Percentiles rank a stretch among this genome's conserved stretches.
phyloP scores from a whole-genome alignment of 2,329 filamentous ascomycete genomes.

The Colletotrichum graminicola region DNA sequence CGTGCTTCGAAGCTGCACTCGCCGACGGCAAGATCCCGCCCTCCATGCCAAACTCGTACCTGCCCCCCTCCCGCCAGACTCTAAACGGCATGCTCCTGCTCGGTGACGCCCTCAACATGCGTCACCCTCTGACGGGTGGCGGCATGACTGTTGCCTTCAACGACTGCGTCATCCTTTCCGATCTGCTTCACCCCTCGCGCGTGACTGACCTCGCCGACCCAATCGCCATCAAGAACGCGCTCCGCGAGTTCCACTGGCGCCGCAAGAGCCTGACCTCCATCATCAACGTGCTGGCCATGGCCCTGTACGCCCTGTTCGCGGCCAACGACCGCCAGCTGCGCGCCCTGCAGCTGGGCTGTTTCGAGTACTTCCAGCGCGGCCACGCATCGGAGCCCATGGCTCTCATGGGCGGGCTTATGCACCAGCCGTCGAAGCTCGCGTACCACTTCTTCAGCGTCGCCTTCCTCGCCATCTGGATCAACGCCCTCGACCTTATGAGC shows the following conservation, averaged over 20 bases:
- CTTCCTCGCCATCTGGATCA: slow-evolving; percentile 84
- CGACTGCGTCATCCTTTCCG: slow-evolving; percentile 83
- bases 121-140: slow-evolving; percentile 96
- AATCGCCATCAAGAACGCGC: slow-evolving; percentile 72
- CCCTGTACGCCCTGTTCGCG: slow-evolving; percentile 91
- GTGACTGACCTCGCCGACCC: slow-evolving; percentile 79
- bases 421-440: slow-evolving; percentile 81
- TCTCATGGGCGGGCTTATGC: slow-evolving; percentile 84
- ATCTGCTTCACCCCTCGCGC: slow-evolving; percentile 76
- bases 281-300: slow-evolving; percentile 98
- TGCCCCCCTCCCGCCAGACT: slow-evolving; percentile 77
- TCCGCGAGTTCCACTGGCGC: slow-evolving; percentile 86
- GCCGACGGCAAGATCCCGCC: slow-evolving; percentile 80
- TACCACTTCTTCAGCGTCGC: slow-evolving; percentile 97
- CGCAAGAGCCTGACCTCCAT: slow-evolving; percentile 86
- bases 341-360: slow-evolving; percentile 89
- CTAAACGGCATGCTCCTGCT: slow-evolving; percentile 79
- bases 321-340: slow-evolving; percentile 83
- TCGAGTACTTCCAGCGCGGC: slow-evolving; percentile 86
- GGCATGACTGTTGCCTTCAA: slow-evolving; percentile 99
- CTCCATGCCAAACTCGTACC: slow-evolving; percentile 96
- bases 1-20: slow-evolving; percentile 81
- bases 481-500: slow-evolving; percentile 55
- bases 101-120: slow-evolving; percentile 98
- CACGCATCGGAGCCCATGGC: slow-evolving; percentile 84